These are phyloP conservation scores for Trametes elegans DNA, from an alignment of 768 basidiomycete genomes.

Conservation along the genomic window DNA sequence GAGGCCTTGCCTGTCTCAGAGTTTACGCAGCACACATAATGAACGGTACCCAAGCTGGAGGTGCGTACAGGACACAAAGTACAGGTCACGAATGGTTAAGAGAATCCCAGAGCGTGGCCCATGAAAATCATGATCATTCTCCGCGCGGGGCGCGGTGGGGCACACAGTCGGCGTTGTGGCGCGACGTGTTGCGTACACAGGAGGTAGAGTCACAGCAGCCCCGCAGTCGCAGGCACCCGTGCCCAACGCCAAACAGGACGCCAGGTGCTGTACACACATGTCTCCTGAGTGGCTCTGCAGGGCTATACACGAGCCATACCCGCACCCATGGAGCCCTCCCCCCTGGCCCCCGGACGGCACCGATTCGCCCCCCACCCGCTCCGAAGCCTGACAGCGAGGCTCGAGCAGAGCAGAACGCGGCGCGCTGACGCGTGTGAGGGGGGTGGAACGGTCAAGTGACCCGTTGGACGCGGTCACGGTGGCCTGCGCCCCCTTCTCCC, in stretches of 20 bases:
- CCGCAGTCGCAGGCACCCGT: background rate
- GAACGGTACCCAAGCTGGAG: no score
- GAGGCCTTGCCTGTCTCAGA: background rate
- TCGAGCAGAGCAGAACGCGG: background rate
- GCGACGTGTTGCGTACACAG: no score
- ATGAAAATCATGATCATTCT: no score
- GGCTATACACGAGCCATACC: background rate
- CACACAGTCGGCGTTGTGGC: no score
- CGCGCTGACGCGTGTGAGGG: background rate
- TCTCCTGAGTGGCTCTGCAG: slow-evolving; percentile 1
- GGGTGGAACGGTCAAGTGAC: background rate
- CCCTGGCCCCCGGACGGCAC: background rate
- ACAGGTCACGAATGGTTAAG: no score
- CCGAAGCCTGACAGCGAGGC: background rate
- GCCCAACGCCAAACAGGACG: no score
- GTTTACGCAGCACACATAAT: background rate
- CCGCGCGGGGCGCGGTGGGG: no score
- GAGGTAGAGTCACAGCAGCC: no score
- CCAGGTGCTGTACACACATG: no score
- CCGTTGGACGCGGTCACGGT: background rate
- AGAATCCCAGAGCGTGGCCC: no score
- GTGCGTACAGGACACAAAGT: no score
- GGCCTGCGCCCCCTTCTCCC: background rate
- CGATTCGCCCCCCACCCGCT: background rate
- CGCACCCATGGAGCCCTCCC: background rate